A percentile compares a stretch with the other conserved stretches of the same genome.
Evolutionary conservation across 176 grass and related monocot species (phyloP).

Genomic region (Elymus sibiricus): DNA sequence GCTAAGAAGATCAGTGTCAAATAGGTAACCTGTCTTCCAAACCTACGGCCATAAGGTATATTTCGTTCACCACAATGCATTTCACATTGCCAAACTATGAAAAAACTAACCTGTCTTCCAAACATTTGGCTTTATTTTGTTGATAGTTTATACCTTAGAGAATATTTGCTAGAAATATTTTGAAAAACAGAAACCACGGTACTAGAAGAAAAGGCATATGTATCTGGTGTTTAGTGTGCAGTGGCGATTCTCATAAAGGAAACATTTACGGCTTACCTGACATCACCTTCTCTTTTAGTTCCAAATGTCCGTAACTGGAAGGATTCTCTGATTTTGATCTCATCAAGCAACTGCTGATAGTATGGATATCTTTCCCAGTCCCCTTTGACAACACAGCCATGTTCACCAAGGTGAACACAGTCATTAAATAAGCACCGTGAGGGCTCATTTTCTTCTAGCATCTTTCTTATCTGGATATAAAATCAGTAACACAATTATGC

Average conservation of each 20-base stretch:
- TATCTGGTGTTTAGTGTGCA: neutral
- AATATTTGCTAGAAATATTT: neutral
- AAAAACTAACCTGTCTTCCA: neutral
- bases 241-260: constrained; percentile 1
- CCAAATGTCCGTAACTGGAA: constrained; percentile 91
- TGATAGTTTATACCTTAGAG: neutral
- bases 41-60: neutral
- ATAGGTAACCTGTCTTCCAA: neutral
- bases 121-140: constrained; percentile 2
- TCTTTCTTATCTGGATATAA: constrained; percentile 68
- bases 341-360: constrained; percentile 96
- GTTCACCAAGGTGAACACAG: constrained; percentile 89
- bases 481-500: constrained; percentile 11
- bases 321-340: constrained; percentile 93
- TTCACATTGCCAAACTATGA: neutral
- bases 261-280: constrained; percentile 49
- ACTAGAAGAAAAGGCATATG: neutral
- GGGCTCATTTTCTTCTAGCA: constrained; percentile 59
- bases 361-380: constrained; percentile 98
- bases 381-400: constrained; percentile 75
- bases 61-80: neutral
- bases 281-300: constrained; percentile 87
- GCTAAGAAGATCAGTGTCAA: neutral
- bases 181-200: neutral
- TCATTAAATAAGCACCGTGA: constrained; percentile 77